phyloP scores from a whole-genome alignment of 495 filamentous ascomycete genomes.

The Penicillium simplicissimum region DNA sequence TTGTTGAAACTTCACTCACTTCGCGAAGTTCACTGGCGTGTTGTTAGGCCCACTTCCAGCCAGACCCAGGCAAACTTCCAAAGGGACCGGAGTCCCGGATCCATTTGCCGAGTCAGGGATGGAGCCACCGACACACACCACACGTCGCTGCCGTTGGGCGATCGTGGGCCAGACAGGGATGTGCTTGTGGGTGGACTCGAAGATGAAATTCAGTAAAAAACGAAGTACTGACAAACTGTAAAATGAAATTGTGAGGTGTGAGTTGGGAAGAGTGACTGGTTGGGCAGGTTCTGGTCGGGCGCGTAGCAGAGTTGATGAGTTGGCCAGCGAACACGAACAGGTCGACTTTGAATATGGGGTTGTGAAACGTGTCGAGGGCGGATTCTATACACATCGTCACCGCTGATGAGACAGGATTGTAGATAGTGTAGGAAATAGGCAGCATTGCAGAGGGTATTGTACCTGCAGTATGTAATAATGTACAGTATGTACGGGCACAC shows the following conservation, averaged over 20 bases:
- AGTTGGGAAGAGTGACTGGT: neutral
- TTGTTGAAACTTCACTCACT: no score
- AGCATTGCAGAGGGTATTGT: no score
- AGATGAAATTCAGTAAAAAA: neutral
- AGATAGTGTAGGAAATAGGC: no score
- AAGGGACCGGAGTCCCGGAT: slow-evolving; percentile 1
- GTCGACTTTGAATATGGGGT: neutral
- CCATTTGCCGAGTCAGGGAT: slow-evolving; percentile 3
- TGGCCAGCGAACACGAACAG: neutral
- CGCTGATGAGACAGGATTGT: neutral
- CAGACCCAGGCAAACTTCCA: neutral
- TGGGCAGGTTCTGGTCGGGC: neutral
- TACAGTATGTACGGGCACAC: neutral
- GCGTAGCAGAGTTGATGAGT: neutral
- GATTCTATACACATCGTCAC: neutral
- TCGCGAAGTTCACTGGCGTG: no score
- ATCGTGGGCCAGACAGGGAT: slow-evolving; percentile 11
- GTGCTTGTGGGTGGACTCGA: neutral
- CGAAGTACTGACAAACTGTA: neutral
- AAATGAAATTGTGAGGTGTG: neutral
- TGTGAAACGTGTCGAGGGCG: neutral
- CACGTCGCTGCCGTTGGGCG: slow-evolving; percentile 16
- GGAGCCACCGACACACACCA: slow-evolving; percentile 3
- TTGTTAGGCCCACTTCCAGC: neutral
- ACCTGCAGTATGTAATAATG: no score